Evolutionary conservation across 2,329 filamentous ascomycete species (phyloP), one percentile per base, ranked within the genome.

Genomic region (Colletotrichum spaethianum): DNA sequence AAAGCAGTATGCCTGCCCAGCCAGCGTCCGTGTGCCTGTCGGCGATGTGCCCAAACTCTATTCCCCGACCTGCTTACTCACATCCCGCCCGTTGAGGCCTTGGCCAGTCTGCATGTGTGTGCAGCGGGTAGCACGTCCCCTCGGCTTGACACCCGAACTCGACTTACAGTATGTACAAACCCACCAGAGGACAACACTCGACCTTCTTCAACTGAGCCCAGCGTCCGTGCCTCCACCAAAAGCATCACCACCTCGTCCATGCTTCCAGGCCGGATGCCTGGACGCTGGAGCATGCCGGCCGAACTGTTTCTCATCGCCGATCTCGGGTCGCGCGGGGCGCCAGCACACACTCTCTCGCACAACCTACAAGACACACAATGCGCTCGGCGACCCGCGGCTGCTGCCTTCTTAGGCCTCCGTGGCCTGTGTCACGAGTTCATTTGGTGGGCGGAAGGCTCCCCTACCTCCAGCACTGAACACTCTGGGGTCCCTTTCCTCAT

Each of bases 231-330:
- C 23, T 53, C 16, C 31, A 2, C 16, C 44, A 16, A 12, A 18
- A 9, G 42, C 40, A 18, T n/a, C 20, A 28, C n/a, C 31, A 23
- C 33, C 18, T 44, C n/a, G 50, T 7, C 16, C 50, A 18, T 18
- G 11, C 50, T 28, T 28, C 14, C 28, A 48, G 53, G 62, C 67
- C 53, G 67, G 33, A 55, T 44, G 50, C 33, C 16, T 55, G 38
- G 48, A 26, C 26, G 26, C 26, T 20, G n/a, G 59, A 28, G 28
- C 38, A n/a, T 26, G 63, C 42, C 64, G 57, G 65, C 69, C 42
- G 50, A 44, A 20, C 61, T 38, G 57, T 68, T 59, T 53, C 52
- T 68, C 46, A 59, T 68, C 59, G 64, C 57, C 56, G 68, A 67
- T 56, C 44, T 23, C n/a, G 16, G 20, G 23, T 38, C n/a, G 31